Base-by-base conservation (phyloP, 306 rosid species). In the Vigna trinervia region DNA sequence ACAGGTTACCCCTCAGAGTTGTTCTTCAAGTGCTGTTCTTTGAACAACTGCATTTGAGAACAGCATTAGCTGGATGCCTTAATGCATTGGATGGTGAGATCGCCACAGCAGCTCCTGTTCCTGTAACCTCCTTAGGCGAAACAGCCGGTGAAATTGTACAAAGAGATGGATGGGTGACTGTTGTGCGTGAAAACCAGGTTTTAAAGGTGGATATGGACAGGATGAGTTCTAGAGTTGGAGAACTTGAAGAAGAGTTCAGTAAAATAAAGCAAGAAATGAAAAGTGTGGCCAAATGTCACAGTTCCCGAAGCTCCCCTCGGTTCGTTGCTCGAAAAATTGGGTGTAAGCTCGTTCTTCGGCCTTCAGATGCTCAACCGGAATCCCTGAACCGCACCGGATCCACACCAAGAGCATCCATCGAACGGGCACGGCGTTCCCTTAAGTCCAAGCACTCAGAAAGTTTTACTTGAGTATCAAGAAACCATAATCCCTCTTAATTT, bases 21-120 rank as follows among this genome's bases (percentile, higher is more conserved):
- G 92, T 92, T 84, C 96, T 95, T 85, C 98, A 95, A 87, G 98
- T 95, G 60, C 76, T 95, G 74, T 95, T 88, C 89, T 95, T 92
- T 34, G 96, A 95, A 87, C 98, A 95, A 88, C 85, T 92, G 85
- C 96, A 92, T 84, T 78, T 95, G 79, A 84, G 95, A 83, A 87
- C 92, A 6, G 92, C 98, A 48, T 84, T 95, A 73, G 90, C 93
- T 2, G 93, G 95, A 73, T 90, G 92, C 77, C 88, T 94, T 76
- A 85, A 92, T 65, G 85, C 85, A 46, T 38, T 88, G 80, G 95
- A 90, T n/a, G 68, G 83, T 4, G 97, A 89, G 79, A 95, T 84
- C 10, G 93, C 84, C 72, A 89, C 89, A 22, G 87, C 86, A 50
- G 95, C 82, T 80, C 86, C 85, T 15, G 83, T 28, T 77, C 87